A percentile compares a stretch with the other conserved stretches of the same genome.
Conservation (phyloP, 2,329 filamentous ascomycete species). For the Arthrobotrys entomopaga region DNA sequence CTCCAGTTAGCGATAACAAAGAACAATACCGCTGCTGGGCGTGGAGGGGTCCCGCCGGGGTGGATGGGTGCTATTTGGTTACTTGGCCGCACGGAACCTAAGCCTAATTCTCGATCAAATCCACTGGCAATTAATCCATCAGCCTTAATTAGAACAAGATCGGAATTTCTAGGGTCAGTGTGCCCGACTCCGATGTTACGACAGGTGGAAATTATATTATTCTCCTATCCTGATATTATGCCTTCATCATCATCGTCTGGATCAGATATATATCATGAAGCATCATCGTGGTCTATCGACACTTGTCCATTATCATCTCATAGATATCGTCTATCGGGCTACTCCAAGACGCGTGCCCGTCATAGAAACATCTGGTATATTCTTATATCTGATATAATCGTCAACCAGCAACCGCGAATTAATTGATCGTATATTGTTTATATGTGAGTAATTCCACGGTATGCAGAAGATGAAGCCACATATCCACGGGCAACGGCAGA, state of each 20-base stretch:
- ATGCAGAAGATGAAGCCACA: slow-evolving; percentile 16
- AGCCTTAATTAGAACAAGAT: slow-evolving; percentile 42
- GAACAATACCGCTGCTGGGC: no score
- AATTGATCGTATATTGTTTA: no score
- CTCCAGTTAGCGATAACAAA: no score
- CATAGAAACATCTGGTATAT: not conserved
- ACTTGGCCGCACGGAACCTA: not conserved
- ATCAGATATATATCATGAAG: no score
- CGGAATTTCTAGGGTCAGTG: not conserved
- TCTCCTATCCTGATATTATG: not conserved
- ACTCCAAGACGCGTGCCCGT: no score
- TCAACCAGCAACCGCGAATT: not conserved
- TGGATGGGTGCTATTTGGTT: no score
- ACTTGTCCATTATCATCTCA: not conserved
- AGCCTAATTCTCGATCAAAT: no score
- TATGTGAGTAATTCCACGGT: not conserved
- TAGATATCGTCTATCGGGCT: not conserved
- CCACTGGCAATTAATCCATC: slow-evolving; percentile 14
- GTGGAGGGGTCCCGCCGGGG: no score
- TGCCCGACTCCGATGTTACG: not conserved
- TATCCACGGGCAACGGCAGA: not conserved
- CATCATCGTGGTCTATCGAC: not conserved
- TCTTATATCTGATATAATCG: not conserved
- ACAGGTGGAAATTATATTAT: slow-evolving; percentile 23
- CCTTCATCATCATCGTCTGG: no score